Conservation (phyloP, 2,329 filamentous ascomycete genomes). For the Intubia oerlemansii region DNA sequence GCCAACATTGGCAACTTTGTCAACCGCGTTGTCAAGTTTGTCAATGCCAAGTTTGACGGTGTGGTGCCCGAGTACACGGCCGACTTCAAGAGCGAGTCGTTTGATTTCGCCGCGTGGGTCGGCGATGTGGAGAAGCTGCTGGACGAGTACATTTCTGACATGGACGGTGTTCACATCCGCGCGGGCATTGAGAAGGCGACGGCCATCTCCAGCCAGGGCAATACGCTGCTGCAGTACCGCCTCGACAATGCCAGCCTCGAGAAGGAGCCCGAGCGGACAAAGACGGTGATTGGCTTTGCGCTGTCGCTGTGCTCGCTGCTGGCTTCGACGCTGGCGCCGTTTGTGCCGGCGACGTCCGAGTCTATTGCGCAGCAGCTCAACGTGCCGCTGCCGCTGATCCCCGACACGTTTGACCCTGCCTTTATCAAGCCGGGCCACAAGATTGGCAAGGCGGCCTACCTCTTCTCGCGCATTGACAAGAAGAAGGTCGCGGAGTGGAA, state of each 20-base stretch:
- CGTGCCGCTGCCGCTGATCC: constrained; percentile 34
- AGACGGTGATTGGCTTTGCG: constrained; percentile 49
- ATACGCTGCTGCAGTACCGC: constrained; percentile 25
- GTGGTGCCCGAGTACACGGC: constrained; percentile 39
- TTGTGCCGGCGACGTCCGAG: constrained; percentile 60
- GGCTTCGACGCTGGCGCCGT: constrained; percentile 58
- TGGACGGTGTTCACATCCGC: constrained; percentile 53
- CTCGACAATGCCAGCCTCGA: constrained; percentile 22
- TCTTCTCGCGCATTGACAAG: constrained; percentile 52
- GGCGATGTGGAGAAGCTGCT: constrained; percentile 44
- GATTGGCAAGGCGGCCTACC: constrained; percentile 34
- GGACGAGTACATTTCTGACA: constrained; percentile 41
- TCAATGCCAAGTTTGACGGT: constrained; percentile 53
- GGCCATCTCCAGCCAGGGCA: constrained; percentile 37
- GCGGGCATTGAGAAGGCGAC: constrained; percentile 43
- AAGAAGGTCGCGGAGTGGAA: constrained; percentile 55
- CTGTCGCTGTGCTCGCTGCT: constrained; percentile 70
- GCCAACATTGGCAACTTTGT: constrained; percentile 58
- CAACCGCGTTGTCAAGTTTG: constrained; percentile 54
- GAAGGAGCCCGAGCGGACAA: constrained; percentile 31
- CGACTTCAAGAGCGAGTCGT: constrained; percentile 27
- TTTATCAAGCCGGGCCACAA: constrained; percentile 52
- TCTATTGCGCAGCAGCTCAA: constrained; percentile 57
- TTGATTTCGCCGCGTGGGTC: constrained; percentile 30
- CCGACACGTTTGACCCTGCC: constrained; percentile 40